Percentiles rank a stretch among this genome's conserved stretches.
Evolutionary conservation across 305 asterid species (phyloP).

Genomic region (Nicotiana rustica): DNA sequence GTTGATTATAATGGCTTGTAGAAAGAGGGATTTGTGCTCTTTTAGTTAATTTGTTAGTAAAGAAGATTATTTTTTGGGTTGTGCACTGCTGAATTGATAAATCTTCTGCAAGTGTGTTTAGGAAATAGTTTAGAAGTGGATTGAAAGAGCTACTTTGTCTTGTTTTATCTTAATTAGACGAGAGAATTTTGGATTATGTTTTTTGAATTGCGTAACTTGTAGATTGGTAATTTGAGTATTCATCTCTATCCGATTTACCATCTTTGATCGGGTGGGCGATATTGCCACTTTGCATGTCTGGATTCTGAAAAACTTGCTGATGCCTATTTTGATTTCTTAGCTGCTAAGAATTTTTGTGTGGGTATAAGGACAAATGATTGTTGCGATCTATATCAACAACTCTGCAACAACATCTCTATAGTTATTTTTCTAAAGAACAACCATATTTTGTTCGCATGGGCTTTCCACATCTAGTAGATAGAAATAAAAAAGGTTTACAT

Average conservation of each 20-base stretch:
- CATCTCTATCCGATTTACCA: neutral
- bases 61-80: neutral
- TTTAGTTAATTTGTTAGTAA: neutral
- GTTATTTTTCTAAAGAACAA: no score
- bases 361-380: constrained; percentile 28
- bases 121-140: neutral
- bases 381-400: neutral
- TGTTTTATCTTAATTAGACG: constrained; percentile 1
- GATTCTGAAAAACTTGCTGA: neutral
- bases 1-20: neutral
- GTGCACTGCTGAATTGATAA: neutral
- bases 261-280: neutral
- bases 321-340: neutral
- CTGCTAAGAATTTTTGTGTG: constrained; percentile 24
- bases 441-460: no score
- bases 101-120: neutral
- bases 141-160: neutral
- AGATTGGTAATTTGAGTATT: constrained; percentile 12
- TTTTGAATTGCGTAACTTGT: neutral
- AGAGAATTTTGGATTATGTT: neutral
- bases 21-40: neutral
- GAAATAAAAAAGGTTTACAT: no score
- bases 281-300: neutral
- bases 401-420: no score
- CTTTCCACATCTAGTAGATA: no score